Evolutionary conservation across 2,329 filamentous ascomycete genomes (phyloP), one percentile per base, ranked within the genome.

Genomic region (Neonectria magnoliae): DNA sequence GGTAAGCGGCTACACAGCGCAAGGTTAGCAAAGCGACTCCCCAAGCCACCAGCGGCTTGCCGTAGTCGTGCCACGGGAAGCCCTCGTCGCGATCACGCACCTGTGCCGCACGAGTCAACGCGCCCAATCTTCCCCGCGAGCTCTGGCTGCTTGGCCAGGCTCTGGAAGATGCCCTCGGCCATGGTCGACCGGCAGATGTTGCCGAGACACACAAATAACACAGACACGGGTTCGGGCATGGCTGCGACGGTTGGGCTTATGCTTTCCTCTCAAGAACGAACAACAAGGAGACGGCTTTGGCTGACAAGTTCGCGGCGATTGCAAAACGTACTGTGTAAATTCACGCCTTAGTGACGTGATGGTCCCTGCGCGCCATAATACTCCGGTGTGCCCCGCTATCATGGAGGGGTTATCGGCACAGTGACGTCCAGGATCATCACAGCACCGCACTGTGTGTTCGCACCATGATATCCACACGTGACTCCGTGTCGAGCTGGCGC

Each of bases 131-230:
- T 81, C 51, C 80, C 83, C 72, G 85, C 83, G 74, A 88, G 89
- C 25, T 87, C 83, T 51, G 86, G 80, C 71, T 90, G 87, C 70
- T 87, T 84, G 44, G 86, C 86, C 44, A 96, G 82, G 65, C 90
- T 87, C 63, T 89, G 88, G 81, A 99, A 98, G 69, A 97, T 92
- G 54, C 93, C 96, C 83, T 98, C 95, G 50, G 94, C 93, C 96
- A 99, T 98, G 33, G 96, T 93, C 8, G 94, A 97, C 65, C 87
- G 85, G 78, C 94, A 99, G 76, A 98, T 98, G 80, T 99, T 99
- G 78, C 96, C 96, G 36, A 98, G 86, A 81, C 96, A 99, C 72
- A 98, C 95, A 77, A 98, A 98, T 57, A 98, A 88, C 41, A 98
- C 91, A 2, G 91, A 94, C 59, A 93, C 70, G 42, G 79, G 77